Evolutionary conservation across 179 eudicot genomes (phyloP).

Genomic region (Corrigiola litoralis): DNA sequence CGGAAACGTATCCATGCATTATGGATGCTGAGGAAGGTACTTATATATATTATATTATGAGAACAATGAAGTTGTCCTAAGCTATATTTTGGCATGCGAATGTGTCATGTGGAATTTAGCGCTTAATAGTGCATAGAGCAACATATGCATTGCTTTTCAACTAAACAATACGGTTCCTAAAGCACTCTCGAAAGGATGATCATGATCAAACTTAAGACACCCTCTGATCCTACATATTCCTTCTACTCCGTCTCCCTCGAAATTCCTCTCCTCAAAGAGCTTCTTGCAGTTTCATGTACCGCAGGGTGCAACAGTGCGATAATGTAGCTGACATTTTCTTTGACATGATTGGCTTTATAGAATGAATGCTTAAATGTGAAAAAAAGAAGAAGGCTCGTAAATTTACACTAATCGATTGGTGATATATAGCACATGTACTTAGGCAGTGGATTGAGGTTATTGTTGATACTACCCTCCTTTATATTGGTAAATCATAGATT

Average conservation of each 20-base stretch:
- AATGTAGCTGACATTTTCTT: constrained; percentile 5
- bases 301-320: not conserved
- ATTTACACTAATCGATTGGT: no score
- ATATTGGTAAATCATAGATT: no score
- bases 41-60: not conserved
- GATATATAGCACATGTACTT: no score
- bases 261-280: constrained; percentile 12
- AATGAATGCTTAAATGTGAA: not conserved
- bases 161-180: constrained; percentile 11
- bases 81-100: not conserved
- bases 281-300: constrained; percentile 3
- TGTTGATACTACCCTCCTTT: no score
- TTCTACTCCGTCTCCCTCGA: no score
- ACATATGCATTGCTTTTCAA: no score
- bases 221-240: not conserved
- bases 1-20: constrained; percentile 3
- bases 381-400: no score
- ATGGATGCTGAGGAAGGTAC: not conserved
- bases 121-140: not conserved
- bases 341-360: not conserved
- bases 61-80: constrained; percentile 4
- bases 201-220: not conserved
- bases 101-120: constrained; percentile 15
- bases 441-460: no score
- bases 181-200: constrained; percentile 15